These are phyloP conservation scores for Colletotrichum horii DNA, from an alignment of 2,329 filamentous ascomycete species.

Conservation along the genomic window DNA sequence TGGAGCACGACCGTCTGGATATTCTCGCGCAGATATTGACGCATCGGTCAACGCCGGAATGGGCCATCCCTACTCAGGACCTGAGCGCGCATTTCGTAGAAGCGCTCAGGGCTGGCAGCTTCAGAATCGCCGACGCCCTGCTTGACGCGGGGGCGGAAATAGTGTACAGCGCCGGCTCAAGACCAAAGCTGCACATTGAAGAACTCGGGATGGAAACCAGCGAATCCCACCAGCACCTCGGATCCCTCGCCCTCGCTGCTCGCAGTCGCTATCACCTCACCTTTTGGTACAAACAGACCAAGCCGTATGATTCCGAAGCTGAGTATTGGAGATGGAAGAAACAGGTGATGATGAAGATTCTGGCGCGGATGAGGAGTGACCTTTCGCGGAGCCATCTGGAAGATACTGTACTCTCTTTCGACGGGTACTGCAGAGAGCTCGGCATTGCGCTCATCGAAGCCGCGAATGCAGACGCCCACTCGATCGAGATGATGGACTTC, in stretches of 20 bases:
- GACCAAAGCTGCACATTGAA: rapidly evolving
- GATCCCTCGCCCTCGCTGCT: not conserved
- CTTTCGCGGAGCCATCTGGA: not conserved
- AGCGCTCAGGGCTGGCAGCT: not conserved
- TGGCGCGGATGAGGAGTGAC: not conserved
- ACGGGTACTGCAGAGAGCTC: not conserved
- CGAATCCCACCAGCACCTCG: not conserved
- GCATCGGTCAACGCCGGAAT: not conserved
- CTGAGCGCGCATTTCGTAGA: not conserved
- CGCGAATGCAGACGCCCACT: not conserved
- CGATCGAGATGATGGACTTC: not conserved
- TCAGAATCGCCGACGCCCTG: not conserved
- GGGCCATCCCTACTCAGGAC: not conserved
- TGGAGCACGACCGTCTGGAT: not conserved
- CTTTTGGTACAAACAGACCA: not conserved
- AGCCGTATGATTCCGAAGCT: not conserved
- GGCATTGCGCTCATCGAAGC: not conserved
- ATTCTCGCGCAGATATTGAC: not conserved
- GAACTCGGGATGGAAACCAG: rapidly evolving
- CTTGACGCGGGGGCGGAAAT: not conserved
- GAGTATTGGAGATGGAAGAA: not conserved
- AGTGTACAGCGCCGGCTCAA: not conserved
- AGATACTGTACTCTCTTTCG: not conserved
- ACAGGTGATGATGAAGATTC: not conserved
- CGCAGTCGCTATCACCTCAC: not conserved